A percentile compares a stretch with the other conserved stretches of the same genome.
phyloP scores from a whole-genome alignment of 257 asterid genomes.

The Solanum gracilifrons region DNA sequence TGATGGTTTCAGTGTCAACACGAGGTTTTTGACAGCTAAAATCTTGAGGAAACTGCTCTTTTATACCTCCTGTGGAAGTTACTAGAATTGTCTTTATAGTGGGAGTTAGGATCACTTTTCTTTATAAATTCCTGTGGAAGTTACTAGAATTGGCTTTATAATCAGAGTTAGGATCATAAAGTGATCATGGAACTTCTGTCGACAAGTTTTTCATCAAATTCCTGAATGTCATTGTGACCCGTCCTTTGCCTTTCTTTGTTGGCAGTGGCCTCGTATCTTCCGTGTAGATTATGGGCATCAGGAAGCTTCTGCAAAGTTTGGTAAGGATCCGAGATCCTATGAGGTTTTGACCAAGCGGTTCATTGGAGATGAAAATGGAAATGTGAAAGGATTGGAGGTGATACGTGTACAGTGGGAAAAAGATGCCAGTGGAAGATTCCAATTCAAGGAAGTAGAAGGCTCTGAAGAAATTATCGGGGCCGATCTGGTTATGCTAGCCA shows the following conservation, averaged over 20 bases:
- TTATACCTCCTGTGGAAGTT: neutral
- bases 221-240: neutral
- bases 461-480: slow-evolving; percentile 85
- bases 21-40: neutral
- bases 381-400: slow-evolving; percentile 68
- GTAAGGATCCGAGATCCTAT: slow-evolving; percentile 92
- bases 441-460: slow-evolving; percentile 90
- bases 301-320: slow-evolving; percentile 87
- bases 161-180: neutral
- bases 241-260: neutral
- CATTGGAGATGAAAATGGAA: slow-evolving; percentile 77
- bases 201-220: neutral
- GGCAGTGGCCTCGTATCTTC: slow-evolving; percentile 93
- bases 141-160: neutral
- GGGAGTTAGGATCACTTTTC: no score
- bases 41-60: neutral
- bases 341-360: slow-evolving; percentile 89
- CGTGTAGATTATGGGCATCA: slow-evolving; percentile 96
- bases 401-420: slow-evolving; percentile 87
- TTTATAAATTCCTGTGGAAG: neutral
- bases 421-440: slow-evolving; percentile 75
- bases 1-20: neutral
- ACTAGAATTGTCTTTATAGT: neutral
- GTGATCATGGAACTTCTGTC: neutral
- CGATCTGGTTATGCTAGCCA: slow-evolving; percentile 80